Base-by-base conservation (phyloP, 305 asterid genomes). In the Fraxinus angustifolia region DNA sequence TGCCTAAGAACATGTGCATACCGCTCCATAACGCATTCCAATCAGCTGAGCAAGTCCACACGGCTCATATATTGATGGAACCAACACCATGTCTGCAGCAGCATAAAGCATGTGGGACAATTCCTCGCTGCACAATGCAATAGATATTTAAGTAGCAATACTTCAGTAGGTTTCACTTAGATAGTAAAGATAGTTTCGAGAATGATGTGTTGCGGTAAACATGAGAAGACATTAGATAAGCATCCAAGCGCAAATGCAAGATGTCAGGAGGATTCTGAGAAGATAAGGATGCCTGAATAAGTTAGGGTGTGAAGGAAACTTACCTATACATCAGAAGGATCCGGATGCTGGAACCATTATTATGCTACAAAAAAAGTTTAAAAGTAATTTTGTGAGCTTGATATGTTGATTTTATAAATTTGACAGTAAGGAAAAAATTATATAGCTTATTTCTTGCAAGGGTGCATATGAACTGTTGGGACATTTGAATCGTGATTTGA, bases 11-110 rank as follows among this genome's bases (percentile, higher is more conserved):
- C 21, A 50, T 86, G 85, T 73, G 88, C 89, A 53, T 88, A 94
- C 98, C 68, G 93, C 94, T 83, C 98, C 98, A 65, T 94, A 93
- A 56, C 97, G 94, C 98, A 94, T 93, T 82, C 97, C 97, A 88
- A 94, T 90, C 97, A 93, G 88, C 83, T 94, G 98, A 87, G 97
- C 86, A 76, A 94, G 94, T 78, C 97, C 98, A 82, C 98, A 93
- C 7, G 98, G 97, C 87, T 94, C 98, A 75, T 94, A 93, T 86
- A 93, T 87, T 4, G 98, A 94, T 33, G 98, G 98, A 83, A 94
- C 98, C 90, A 94, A 86, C 79, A 93, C 97, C 86, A 94, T 93
- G 86, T 94, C 97, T 21, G 93, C 96, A 84, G 98, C 97, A 58
- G 97, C 97, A 86, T 94, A 94, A 50, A 93, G 97, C 93, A 91